phyloP scores from a whole-genome alignment of 805 yeast species.

The Starmerella lactis-condensi region DNA sequence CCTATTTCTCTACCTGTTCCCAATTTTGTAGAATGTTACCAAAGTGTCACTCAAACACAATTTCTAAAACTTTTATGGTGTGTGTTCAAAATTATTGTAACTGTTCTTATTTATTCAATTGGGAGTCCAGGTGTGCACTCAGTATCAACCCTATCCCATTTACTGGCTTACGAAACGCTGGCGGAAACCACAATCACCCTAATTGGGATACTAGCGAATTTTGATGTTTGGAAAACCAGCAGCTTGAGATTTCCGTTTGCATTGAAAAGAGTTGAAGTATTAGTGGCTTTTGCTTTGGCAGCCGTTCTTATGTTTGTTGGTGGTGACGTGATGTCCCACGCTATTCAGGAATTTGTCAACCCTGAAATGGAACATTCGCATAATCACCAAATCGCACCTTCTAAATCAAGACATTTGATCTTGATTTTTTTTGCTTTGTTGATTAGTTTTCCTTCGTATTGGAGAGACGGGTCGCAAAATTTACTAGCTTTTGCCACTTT shows the following conservation, averaged over 20 bases:
- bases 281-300: conserved; percentile 72
- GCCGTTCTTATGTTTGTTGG: conserved; percentile 81
- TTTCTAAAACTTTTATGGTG: conserved; percentile 43
- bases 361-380: conserved; percentile 12
- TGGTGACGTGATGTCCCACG: conserved; percentile 68
- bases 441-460: no score
- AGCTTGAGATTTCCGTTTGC: conserved; percentile 84
- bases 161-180: conserved; percentile 69
- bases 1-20: conserved; percentile 62
- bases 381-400: conserved; percentile 5
- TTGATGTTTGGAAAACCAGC: conserved; percentile 75
- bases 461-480: no score
- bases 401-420: background rate
- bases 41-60: conserved; percentile 42
- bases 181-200: conserved; percentile 50
- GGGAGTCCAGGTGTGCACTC: conserved; percentile 17
- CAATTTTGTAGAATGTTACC: conserved; percentile 40
- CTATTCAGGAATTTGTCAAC: conserved; percentile 51
- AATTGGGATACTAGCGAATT: conserved; percentile 72
- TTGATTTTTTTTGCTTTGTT: no score
- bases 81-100: conserved; percentile 34
- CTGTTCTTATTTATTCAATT: conserved; percentile 33
- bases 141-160: conserved; percentile 59
- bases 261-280: conserved; percentile 71
- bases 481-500: no score